phyloP scores from a whole-genome alignment of 306 rosid species.

The Trifolium repens region DNA sequence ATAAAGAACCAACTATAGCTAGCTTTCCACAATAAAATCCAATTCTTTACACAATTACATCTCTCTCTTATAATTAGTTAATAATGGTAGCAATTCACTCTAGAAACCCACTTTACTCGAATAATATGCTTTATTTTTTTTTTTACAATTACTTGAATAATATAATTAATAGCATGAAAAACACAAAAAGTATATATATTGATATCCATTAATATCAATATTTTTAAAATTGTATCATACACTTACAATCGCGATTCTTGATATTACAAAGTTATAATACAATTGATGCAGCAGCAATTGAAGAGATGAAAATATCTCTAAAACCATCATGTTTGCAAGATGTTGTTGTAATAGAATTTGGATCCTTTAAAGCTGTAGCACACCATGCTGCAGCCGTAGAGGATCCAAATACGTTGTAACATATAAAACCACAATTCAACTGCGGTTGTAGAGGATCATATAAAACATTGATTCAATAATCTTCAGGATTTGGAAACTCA shows the following conservation, averaged over 20 bases:
- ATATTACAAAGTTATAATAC: background rate
- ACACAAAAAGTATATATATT: background rate
- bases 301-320: background rate
- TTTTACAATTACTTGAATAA: slow-evolving; percentile 2
- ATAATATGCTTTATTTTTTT: background rate
- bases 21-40: background rate
- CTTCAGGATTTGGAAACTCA: slow-evolving; percentile 76
- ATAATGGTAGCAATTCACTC: background rate
- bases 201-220: slow-evolving; percentile 1
- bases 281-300: background rate
- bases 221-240: background rate
- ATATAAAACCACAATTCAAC: background rate
- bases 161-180: background rate
- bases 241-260: background rate
- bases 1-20: background rate
- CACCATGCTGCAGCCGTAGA: too few species aligned
- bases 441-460: background rate
- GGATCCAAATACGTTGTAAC: too few species aligned
- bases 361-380: too few species aligned
- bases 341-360: background rate
- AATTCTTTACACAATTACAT: background rate
- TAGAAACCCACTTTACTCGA: too few species aligned
- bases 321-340: background rate
- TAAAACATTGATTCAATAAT: slow-evolving; percentile 34
- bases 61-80: too few species aligned